Evolutionary conservation across 352 stramenopile genomes (phyloP).

Genomic region (Peronospora destructor): DNA sequence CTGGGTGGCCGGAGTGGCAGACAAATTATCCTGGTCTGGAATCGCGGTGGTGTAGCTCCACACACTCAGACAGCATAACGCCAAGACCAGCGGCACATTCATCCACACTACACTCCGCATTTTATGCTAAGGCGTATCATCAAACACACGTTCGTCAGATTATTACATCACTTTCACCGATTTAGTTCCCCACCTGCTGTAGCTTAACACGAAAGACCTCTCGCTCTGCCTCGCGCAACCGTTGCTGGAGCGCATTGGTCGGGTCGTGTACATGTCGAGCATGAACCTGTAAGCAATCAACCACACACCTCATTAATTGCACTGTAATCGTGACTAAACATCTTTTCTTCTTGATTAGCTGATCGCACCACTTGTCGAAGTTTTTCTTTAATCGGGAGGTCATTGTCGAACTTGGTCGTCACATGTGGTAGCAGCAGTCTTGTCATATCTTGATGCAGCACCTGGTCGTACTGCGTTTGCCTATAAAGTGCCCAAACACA

Average conservation of each 20-base stretch:
- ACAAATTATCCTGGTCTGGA: slow-evolving; percentile 3
- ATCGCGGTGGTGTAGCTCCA: slow-evolving; percentile 26
- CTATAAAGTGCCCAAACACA: slow-evolving; percentile 13
- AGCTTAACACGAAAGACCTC: slow-evolving; percentile 27
- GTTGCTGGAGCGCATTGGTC: slow-evolving; percentile 39
- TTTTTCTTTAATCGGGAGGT: slow-evolving; percentile 24
- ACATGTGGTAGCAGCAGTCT: slow-evolving; percentile 30
- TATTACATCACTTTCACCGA: background rate
- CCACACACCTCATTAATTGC: slow-evolving; percentile 1
- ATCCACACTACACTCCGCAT: slow-evolving; percentile 30
- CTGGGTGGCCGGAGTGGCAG: slow-evolving; percentile 2
- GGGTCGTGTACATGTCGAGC: slow-evolving; percentile 39
- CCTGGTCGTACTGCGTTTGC: slow-evolving; percentile 27
- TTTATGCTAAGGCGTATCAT: slow-evolving; percentile 21
- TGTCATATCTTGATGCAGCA: slow-evolving; percentile 28
- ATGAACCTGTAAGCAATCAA: slow-evolving; percentile 25
- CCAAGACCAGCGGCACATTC: slow-evolving; percentile 30
- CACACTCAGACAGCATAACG: slow-evolving; percentile 33
- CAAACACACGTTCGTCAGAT: background rate
- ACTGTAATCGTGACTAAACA: background rate
- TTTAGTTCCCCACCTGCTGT: slow-evolving; percentile 24
- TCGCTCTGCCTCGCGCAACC: slow-evolving; percentile 39
- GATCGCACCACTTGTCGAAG: slow-evolving; percentile 36
- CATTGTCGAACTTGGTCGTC: slow-evolving; percentile 10
- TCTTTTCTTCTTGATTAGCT: background rate